Evolutionary conservation across 495 filamentous ascomycete genomes (phyloP).

Genomic region (Chaetomium tenue): DNA sequence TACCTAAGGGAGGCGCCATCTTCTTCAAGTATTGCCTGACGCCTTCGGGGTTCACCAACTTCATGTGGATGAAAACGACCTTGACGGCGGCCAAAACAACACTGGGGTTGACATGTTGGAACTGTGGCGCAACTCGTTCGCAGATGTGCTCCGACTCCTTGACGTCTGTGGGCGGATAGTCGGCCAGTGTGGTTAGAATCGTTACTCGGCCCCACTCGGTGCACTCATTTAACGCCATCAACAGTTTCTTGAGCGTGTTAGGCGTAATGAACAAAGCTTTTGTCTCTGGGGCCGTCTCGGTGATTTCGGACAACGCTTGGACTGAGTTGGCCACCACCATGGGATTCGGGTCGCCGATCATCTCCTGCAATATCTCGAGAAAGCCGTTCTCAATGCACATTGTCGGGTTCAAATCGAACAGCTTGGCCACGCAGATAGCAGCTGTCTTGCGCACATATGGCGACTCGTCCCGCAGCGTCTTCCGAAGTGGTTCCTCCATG

Average conservation of each 20-base stretch:
- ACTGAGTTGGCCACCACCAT: slow-evolving; percentile 99
- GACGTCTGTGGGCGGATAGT: slow-evolving; percentile 79
- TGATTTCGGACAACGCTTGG: slow-evolving; percentile 88
- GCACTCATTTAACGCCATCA: slow-evolving; percentile 97
- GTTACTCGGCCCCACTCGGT: slow-evolving; percentile 99
- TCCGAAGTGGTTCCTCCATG: slow-evolving; percentile 97
- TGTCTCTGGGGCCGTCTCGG: slow-evolving; percentile 86
- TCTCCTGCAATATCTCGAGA: slow-evolving; percentile 88
- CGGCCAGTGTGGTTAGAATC: slow-evolving; percentile 83
- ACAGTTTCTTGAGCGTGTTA: slow-evolving; percentile 81
- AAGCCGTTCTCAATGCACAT: slow-evolving; percentile 98
- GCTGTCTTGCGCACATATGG: slow-evolving; percentile 98
- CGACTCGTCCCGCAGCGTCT: slow-evolving; percentile 94
- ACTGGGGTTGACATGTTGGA: slow-evolving; percentile 97
- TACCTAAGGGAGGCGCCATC: slow-evolving; percentile 95
- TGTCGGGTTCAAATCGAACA: slow-evolving; percentile 88
- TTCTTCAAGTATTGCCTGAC: slow-evolving; percentile 86
- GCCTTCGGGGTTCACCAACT: slow-evolving; percentile 70
- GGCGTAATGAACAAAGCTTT: slow-evolving; percentile 78
- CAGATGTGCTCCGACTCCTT: slow-evolving; percentile 99
- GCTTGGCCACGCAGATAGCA: slow-evolving; percentile 95
- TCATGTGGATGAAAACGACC: slow-evolving; percentile 97
- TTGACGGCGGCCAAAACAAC: slow-evolving; percentile 97
- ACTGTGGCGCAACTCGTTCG: slow-evolving; percentile 91
- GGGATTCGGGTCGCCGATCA: slow-evolving; percentile 96